Percentiles rank a stretch among this genome's conserved stretches.
Conservation (phyloP, 139 green algal species). For the Chlorella sp. region DNA sequence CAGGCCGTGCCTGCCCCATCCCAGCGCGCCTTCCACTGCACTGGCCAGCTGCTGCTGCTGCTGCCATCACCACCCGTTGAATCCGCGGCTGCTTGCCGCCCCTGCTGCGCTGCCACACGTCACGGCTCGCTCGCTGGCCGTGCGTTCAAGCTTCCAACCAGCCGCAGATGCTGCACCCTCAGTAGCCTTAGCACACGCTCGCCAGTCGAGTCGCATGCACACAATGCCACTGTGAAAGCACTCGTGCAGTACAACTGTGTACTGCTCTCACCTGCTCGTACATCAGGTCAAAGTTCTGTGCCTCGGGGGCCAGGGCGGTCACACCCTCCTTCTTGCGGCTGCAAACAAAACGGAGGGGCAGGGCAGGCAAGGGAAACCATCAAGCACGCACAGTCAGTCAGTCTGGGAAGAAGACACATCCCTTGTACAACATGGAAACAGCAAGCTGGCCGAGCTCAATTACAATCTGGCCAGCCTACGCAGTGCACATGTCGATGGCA, state of each 20-base stretch:
- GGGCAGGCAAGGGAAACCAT: no score
- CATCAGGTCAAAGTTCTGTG: constrained; percentile 99
- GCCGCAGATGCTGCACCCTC: no score
- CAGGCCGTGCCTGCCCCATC: neutral
- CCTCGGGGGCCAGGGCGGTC: constrained; percentile 93
- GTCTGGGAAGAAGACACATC: no score
- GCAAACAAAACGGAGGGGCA: neutral
- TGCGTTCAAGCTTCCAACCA: neutral
- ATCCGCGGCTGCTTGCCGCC: neutral
- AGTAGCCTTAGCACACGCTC: no score
- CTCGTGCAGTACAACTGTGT: no score
- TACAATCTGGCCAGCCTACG: no score
- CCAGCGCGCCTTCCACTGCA: neutral
- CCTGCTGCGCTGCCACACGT: neutral
- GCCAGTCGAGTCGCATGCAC: no score
- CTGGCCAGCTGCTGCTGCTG: neutral
- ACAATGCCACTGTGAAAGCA: no score
- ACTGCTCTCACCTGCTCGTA: constrained; percentile 77
- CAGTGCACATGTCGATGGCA: no score
- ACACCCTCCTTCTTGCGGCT: constrained; percentile 83
- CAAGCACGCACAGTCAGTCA: no score
- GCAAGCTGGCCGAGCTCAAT: no score
- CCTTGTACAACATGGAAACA: no score
- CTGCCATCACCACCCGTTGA: neutral
- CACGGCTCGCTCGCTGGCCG: neutral